These are phyloP conservation scores for Phytophthora sp. DNA, from an alignment of 352 stramenopile species.

Conservation along the genomic window DNA sequence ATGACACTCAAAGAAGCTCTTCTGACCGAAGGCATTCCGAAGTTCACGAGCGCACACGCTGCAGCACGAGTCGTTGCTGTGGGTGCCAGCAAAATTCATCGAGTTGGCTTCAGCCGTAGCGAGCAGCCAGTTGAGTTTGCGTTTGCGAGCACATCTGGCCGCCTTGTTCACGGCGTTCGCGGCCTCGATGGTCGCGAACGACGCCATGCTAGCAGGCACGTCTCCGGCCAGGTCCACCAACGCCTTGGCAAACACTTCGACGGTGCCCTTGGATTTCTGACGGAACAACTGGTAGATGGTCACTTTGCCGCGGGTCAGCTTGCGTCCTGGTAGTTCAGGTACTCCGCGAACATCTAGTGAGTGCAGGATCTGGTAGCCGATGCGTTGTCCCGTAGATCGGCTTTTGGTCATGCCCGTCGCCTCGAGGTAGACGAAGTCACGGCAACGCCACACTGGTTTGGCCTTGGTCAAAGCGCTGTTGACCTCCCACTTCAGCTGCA, in stretches of 20 bases:
- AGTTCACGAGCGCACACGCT: slow-evolving; percentile 31
- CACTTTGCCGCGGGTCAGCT: slow-evolving; percentile 33
- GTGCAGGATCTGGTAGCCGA: slow-evolving; percentile 58
- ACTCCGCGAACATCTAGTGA: slow-evolving; percentile 48
- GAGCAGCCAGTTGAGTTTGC: slow-evolving; percentile 42
- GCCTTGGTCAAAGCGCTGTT: slow-evolving; percentile 21
- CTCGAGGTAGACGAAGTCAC: slow-evolving; percentile 59
- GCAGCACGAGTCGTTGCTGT: slow-evolving; percentile 16
- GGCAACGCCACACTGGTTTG: slow-evolving; percentile 35
- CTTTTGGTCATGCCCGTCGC: slow-evolving; percentile 36
- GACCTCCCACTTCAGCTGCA: slow-evolving; percentile 41
- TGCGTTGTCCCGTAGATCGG: slow-evolving; percentile 21
- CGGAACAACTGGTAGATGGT: slow-evolving; percentile 40
- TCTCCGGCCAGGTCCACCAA: slow-evolving; percentile 28
- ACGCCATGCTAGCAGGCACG: slow-evolving; percentile 16
- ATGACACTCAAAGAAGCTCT: slow-evolving; percentile 25
- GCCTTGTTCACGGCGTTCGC: slow-evolving; percentile 15
- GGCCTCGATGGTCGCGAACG: slow-evolving; percentile 21
- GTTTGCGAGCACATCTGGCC: slow-evolving; percentile 26
- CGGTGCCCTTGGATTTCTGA: slow-evolving; percentile 33
- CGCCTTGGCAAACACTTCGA: slow-evolving; percentile 43
- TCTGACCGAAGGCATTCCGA: slow-evolving; percentile 18
- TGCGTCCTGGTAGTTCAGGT: slow-evolving; percentile 35
- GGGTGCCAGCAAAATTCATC: not conserved
- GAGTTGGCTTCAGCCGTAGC: slow-evolving; percentile 16